Evolutionary conservation across 345 rosid genomes (phyloP), one percentile per base, ranked within the genome.

Genomic region (Eucalyptus melliodora): DNA sequence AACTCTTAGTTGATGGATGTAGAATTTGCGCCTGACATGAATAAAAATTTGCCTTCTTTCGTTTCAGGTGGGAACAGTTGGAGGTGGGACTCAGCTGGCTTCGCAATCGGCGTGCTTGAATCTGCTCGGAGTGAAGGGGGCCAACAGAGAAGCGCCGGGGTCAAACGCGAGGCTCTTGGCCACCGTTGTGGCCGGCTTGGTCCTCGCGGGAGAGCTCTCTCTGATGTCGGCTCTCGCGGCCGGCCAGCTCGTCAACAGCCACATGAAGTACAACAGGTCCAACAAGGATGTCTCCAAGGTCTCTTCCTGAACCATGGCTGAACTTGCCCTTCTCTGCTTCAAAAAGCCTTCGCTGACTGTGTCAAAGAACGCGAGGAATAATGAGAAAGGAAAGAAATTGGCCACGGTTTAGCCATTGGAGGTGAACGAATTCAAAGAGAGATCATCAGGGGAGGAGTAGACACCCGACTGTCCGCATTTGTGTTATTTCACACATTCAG

Each of bases 61-160:
- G 10, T 86, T 62, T 83, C 91, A 93, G 95, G 95, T 94, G 42
- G 96, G 96, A 7, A 94, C 96, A 1, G 92, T 94, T 6, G 96
- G 96, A 53, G 96, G 96, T 3, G 96, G 95, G 62, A 94, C 96
- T 11, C 95, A 93, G 77, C 94, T 94, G 13, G 91, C 93, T 51
- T 94, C 96, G 14, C 96, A 94, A 50, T 89, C 96, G n/a, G 96
- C 96, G 30, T 94, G 96, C 92, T 83, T 94, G 91, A 92, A 94
- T 89, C 51, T 94, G 89, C 94, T 94, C 9, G 96, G 96, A 47
- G 95, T 94, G 89, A 93, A 92, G 91, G 96, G 96, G 37, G 93
- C 96, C 11, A 92, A 91, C 91, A 91, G 88, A 87, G 92, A 90
- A 37, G 56, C 59, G 1, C 93, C 96, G 4, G 96, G 96, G 47